phyloP scores from a whole-genome alignment of 352 stramenopile genomes.

The Pseudoperonospora humuli region DNA sequence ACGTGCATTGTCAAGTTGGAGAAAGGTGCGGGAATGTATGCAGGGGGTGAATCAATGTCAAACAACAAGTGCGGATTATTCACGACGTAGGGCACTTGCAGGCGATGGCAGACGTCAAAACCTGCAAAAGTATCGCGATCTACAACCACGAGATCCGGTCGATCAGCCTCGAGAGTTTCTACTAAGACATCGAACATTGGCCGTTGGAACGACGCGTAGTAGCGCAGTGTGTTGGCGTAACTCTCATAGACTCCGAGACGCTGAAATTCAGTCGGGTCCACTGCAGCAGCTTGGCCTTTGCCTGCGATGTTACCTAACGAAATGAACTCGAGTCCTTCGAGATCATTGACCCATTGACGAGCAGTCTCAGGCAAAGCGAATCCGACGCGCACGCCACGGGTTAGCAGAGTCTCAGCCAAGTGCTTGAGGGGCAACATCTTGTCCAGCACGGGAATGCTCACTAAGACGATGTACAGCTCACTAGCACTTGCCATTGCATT shows the following conservation, averaged over 20 bases:
- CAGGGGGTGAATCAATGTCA: slow-evolving; percentile 78
- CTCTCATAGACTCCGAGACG: slow-evolving; percentile 48
- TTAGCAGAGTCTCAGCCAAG: slow-evolving; percentile 61
- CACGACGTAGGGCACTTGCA: slow-evolving; percentile 70
- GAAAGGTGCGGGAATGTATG: slow-evolving; percentile 74
- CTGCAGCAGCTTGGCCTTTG: slow-evolving; percentile 24
- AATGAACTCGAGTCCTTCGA: slow-evolving; percentile 74
- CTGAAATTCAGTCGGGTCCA: slow-evolving; percentile 29
- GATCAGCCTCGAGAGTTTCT: slow-evolving; percentile 56
- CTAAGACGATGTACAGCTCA: slow-evolving; percentile 73
- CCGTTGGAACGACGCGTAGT: slow-evolving; percentile 72
- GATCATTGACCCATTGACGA: slow-evolving; percentile 66
- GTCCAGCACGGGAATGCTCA: slow-evolving; percentile 79
- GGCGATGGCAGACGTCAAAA: slow-evolving; percentile 52
- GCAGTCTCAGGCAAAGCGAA: slow-evolving; percentile 78
- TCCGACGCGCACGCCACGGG: slow-evolving; percentile 64
- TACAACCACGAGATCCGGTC: slow-evolving; percentile 58
- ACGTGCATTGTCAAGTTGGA: slow-evolving; percentile 79
- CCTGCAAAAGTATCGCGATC: slow-evolving; percentile 81
- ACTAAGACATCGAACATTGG: slow-evolving; percentile 62
- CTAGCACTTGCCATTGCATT: slow-evolving; percentile 1
- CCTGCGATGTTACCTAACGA: slow-evolving; percentile 55
- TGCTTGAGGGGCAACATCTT: slow-evolving; percentile 78
- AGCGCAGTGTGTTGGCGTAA: slow-evolving; percentile 54
- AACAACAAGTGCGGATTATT: slow-evolving; percentile 75